Evolutionary conservation across 2,329 filamentous ascomycete genomes (phyloP).

Genomic region (Microsporum audouinii): DNA sequence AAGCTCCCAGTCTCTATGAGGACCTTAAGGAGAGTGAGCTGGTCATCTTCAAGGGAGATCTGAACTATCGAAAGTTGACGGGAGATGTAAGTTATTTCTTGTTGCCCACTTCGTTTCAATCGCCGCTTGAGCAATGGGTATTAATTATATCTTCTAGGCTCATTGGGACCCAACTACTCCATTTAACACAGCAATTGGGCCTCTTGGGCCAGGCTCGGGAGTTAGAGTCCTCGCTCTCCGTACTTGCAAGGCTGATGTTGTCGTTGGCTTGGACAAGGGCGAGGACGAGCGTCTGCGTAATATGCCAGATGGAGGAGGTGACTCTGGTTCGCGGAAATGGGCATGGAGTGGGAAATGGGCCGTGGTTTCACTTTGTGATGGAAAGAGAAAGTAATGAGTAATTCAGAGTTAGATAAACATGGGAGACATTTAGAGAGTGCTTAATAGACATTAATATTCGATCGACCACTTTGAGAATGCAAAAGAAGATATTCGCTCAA

Average conservation of each 20-base stretch:
- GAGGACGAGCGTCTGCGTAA: constrained; percentile 69
- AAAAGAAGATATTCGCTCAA: neutral
- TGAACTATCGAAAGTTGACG: constrained; percentile 91
- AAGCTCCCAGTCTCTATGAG: constrained; percentile 55
- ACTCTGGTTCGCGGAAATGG: constrained; percentile 65
- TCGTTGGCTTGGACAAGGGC: constrained; percentile 73
- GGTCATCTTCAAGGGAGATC: constrained; percentile 91
- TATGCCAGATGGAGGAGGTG: constrained; percentile 58
- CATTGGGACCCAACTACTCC: constrained; percentile 79
- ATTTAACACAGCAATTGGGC: constrained; percentile 74
- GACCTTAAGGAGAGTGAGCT: constrained; percentile 76
- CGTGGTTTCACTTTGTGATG: constrained; percentile 73
- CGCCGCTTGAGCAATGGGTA: constrained; percentile 2
- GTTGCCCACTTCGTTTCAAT: neutral
- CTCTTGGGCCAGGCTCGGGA: constrained; percentile 68
- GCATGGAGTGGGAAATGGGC: constrained; percentile 96
- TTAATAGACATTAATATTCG: neutral
- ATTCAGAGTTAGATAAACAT: neutral
- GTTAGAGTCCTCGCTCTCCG: constrained; percentile 75
- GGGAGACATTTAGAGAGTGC: neutral
- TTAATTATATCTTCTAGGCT: constrained; percentile 37
- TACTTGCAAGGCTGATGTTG: constrained; percentile 93
- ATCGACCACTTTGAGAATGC: neutral
- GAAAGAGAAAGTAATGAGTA: constrained; percentile 36
- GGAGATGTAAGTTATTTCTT: constrained; percentile 55